Evolutionary conservation across 352 stramenopile genomes (phyloP).

Genomic region (Thraustochytrium striatum): DNA sequence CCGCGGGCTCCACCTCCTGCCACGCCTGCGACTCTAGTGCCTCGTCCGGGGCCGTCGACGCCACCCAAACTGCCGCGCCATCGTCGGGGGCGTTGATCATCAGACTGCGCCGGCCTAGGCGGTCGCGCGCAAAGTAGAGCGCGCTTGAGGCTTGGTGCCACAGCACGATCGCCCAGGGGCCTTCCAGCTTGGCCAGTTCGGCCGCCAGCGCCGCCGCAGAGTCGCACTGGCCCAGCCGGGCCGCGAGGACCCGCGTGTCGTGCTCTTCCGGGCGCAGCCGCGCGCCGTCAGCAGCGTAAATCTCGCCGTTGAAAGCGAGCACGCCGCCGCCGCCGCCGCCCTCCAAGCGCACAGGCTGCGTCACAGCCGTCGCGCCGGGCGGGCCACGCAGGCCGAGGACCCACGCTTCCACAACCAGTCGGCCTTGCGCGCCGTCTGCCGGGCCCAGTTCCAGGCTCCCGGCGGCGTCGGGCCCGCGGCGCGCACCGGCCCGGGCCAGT

Average conservation of each 20-base stretch:
- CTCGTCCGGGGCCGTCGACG: not conserved
- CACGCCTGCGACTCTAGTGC: not conserved
- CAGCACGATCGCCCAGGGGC: constrained; percentile 15
- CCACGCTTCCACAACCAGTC: not conserved
- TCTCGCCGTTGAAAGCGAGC: constrained; percentile 22
- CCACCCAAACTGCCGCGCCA: not conserved
- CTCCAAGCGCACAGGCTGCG: not conserved
- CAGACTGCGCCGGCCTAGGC: constrained; percentile 3
- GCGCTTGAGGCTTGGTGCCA: not conserved
- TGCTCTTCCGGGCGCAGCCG: not conserved
- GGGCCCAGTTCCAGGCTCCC: too few relatives aligned
- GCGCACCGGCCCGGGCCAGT: too few relatives aligned
- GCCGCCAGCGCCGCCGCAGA: not conserved
- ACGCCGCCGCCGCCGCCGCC: too few relatives aligned
- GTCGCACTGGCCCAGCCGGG: not conserved
- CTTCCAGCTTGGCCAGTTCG: not conserved
- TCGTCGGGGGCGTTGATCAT: not conserved
- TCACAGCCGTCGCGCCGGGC: not conserved
- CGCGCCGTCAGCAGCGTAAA: not conserved
- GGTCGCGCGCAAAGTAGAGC: constrained; percentile 4
- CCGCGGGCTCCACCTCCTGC: not conserved
- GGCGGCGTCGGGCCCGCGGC: too few relatives aligned
- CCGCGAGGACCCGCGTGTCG: not conserved
- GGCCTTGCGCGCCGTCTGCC: too few relatives aligned
- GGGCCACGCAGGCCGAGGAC: not conserved